phyloP scores from a whole-genome alignment of 495 filamentous ascomycete species.

The Penicillium malachiteum region DNA sequence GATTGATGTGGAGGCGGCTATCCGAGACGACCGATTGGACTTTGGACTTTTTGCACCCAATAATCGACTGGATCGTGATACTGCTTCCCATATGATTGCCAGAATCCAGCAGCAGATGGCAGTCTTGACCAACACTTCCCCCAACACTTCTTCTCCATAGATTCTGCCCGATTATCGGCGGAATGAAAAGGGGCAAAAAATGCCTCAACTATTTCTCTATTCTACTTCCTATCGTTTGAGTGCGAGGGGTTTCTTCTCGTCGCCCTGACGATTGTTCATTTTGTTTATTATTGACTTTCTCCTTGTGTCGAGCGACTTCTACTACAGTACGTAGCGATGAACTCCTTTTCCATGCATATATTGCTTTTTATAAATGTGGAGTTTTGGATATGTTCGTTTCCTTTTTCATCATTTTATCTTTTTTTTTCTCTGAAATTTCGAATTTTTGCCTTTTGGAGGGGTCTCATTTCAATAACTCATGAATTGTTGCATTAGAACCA shows the following conservation, averaged over 20 bases:
- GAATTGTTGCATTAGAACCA: slow-evolving; percentile 7
- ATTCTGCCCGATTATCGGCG: too few species aligned
- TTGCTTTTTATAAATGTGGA: slow-evolving; percentile 18
- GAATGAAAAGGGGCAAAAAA: too few species aligned
- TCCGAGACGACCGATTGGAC: slow-evolving; percentile 30
- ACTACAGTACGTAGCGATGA: too few species aligned
- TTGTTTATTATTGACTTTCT: neutral
- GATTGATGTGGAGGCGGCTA: slow-evolving; percentile 36
- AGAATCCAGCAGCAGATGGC: slow-evolving; percentile 22
- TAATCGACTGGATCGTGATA: slow-evolving; percentile 17
- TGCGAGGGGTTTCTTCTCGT: slow-evolving; percentile 2
- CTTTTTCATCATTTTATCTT: neutral
- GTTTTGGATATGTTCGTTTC: slow-evolving; percentile 20
- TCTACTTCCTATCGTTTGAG: neutral
- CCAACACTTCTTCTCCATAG: too few species aligned
- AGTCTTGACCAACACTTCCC: neutral
- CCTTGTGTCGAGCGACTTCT: neutral
- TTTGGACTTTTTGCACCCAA: slow-evolving; percentile 34
- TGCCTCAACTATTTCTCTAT: too few species aligned
- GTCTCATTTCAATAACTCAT: slow-evolving; percentile 5
- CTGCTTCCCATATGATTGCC: slow-evolving; percentile 22
- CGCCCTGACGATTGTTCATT: neutral
- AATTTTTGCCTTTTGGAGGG: too few species aligned
- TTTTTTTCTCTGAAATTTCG: neutral
- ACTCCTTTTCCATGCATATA: slow-evolving; percentile 26